phyloP scores from a whole-genome alignment of 2,329 filamentous ascomycete species.

The Intubia oerlemansii region DNA sequence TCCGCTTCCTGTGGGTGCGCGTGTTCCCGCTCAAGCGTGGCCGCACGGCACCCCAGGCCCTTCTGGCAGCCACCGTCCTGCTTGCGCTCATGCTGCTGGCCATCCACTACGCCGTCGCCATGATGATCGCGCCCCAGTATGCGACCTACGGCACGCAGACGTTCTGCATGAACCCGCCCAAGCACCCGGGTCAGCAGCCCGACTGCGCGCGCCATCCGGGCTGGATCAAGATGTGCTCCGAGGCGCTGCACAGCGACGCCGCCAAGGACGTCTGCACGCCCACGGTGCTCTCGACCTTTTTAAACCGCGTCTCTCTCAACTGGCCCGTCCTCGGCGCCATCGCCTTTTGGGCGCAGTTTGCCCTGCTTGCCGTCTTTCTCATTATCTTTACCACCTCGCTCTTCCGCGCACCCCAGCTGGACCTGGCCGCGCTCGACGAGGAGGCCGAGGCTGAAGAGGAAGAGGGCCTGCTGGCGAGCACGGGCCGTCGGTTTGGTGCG shows the following conservation, averaged over 20 bases:
- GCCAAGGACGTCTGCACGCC: constrained; percentile 74
- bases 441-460: constrained; percentile 86
- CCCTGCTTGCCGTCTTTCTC: constrained; percentile 66
- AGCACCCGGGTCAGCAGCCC: constrained; percentile 40
- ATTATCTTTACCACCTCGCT: constrained; percentile 61
- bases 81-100: constrained; percentile 76
- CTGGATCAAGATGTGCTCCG: constrained; percentile 64
- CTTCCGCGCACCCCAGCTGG: constrained; percentile 58
- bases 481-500: constrained; percentile 59
- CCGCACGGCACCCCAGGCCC: constrained; percentile 74
- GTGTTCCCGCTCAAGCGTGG: constrained; percentile 83
- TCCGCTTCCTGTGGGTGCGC: constrained; percentile 87
- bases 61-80: constrained; percentile 79
- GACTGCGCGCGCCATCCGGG: constrained; percentile 53
- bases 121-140: constrained; percentile 92
- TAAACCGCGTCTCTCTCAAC: constrained; percentile 81
- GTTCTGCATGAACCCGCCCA: constrained; percentile 58
- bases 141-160: constrained; percentile 86
- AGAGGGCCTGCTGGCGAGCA: constrained; percentile 72
- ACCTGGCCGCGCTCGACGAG: constrained; percentile 61
- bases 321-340: constrained; percentile 88
- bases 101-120: constrained; percentile 80
- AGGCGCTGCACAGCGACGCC: constrained; percentile 46
- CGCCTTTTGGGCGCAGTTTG: constrained; percentile 94
- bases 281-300: constrained; percentile 73